Evolutionary conservation across 164 flowering plant genomes (phyloP).

Genomic region (Pachysandra terminalis): DNA sequence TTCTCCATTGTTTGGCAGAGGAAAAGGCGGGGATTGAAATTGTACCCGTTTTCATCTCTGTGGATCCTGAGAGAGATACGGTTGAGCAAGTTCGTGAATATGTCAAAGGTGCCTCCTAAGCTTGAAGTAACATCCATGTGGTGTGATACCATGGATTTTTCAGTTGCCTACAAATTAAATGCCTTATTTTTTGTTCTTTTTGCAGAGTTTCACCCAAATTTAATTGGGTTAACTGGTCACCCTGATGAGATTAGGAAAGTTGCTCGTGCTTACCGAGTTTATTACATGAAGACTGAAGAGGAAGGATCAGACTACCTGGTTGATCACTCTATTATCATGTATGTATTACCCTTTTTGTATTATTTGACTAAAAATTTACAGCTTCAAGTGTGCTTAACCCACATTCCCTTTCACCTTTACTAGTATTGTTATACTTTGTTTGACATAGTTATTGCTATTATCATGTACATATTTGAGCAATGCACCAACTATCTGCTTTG

Average conservation of each 20-base stretch:
- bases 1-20: slow-evolving; percentile 40
- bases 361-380: not conserved
- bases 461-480: no score
- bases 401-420: no score
- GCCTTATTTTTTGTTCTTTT: slow-evolving; percentile 7
- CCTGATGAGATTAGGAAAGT: slow-evolving; percentile 61
- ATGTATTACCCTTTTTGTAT: slow-evolving; percentile 23
- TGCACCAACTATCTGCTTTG: no score
- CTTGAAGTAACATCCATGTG: not conserved
- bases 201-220: slow-evolving; percentile 84
- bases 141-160: not conserved
- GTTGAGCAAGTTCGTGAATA: slow-evolving; percentile 91
- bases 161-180: not conserved
- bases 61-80: slow-evolving; percentile 97
- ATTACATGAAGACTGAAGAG: slow-evolving; percentile 92
- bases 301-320: slow-evolving; percentile 94
- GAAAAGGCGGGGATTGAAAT: slow-evolving; percentile 59
- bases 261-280: slow-evolving; percentile 93
- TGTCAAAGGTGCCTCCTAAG: slow-evolving; percentile 63
- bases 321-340: slow-evolving; percentile 95
- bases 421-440: no score
- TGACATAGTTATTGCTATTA: no score
- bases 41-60: slow-evolving; percentile 87
- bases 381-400: no score
- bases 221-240: slow-evolving; percentile 84